These are phyloP conservation scores for Sporothrix inflata DNA, from an alignment of 2,329 filamentous ascomycete species.

Conservation along the genomic window DNA sequence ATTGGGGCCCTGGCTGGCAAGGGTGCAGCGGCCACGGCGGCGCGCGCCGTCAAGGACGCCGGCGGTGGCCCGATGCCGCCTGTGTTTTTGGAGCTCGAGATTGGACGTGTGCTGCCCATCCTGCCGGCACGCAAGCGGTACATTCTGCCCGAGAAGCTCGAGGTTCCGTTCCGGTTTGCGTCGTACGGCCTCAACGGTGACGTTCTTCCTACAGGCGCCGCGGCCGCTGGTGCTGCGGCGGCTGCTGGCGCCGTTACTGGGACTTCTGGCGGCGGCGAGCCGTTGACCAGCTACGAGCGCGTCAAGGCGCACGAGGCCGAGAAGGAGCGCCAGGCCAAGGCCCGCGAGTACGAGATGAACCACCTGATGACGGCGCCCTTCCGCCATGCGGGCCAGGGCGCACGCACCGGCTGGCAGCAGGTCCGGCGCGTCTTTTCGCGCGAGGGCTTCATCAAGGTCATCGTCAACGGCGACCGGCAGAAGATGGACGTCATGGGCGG, in stretches of 20 bases:
- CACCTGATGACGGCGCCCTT: slow-evolving; percentile 63
- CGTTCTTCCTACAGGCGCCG: background rate
- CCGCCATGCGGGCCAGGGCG: slow-evolving; percentile 50
- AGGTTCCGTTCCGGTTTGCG: slow-evolving; percentile 45
- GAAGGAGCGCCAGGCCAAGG: slow-evolving; percentile 44
- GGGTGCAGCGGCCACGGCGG: slow-evolving; percentile 31
- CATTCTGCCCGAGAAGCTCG: slow-evolving; percentile 44
- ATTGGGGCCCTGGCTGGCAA: slow-evolving; percentile 21
- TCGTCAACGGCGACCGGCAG: slow-evolving; percentile 47
- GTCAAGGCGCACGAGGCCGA: slow-evolving; percentile 42
- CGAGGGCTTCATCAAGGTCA: slow-evolving; percentile 59
- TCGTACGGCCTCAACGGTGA: slow-evolving; percentile 33
- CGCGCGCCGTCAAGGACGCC: slow-evolving; percentile 31
- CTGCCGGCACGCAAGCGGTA: slow-evolving; percentile 49
- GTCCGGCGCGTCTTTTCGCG: slow-evolving; percentile 57
- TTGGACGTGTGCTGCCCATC: slow-evolving; percentile 55
- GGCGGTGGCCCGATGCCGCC: slow-evolving; percentile 34
- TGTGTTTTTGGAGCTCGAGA: slow-evolving; percentile 57
- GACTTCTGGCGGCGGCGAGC: background rate
- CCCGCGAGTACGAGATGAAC: slow-evolving; percentile 56
- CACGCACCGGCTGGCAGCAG: slow-evolving; percentile 49
- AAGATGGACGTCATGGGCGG: slow-evolving; percentile 61
- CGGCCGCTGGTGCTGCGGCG: background rate
- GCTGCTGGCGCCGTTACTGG: background rate
- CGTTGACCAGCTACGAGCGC: slow-evolving; percentile 34